phyloP scores from a whole-genome alignment of 495 filamentous ascomycete genomes.

The Massariosphaeria phaeospora region DNA sequence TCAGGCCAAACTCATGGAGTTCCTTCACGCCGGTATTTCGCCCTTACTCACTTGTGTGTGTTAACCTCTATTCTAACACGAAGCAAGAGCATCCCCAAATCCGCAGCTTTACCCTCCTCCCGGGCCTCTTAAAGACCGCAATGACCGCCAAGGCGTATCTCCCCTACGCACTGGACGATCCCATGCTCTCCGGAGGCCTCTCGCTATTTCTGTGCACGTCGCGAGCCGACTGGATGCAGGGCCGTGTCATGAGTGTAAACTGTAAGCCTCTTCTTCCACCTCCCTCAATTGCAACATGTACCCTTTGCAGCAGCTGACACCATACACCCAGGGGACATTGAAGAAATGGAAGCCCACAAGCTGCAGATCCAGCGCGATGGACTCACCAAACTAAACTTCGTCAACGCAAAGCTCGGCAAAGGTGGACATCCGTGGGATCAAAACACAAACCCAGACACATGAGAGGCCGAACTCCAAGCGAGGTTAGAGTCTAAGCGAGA shows the following conservation, averaged over 20 bases:
- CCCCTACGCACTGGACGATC: slow-evolving; percentile 37
- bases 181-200: slow-evolving; percentile 39
- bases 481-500: too few species aligned
- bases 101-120: slow-evolving; percentile 39
- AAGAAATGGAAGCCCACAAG: slow-evolving; percentile 42
- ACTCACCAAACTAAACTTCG: slow-evolving; percentile 35
- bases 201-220: slow-evolving; percentile 43
- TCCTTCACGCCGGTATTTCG: slow-evolving; percentile 30
- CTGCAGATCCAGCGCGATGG: slow-evolving; percentile 40
- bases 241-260: slow-evolving; percentile 41
- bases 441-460: too few species aligned
- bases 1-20: slow-evolving; percentile 33
- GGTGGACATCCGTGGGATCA: slow-evolving; percentile 9
- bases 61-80: neutral
- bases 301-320: neutral
- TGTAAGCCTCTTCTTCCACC: slow-evolving; percentile 22
- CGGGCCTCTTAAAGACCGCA: slow-evolving; percentile 38
- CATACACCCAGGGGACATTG: slow-evolving; percentile 38
- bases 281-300: neutral
- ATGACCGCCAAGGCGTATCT: slow-evolving; percentile 31
- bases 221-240: slow-evolving; percentile 34
- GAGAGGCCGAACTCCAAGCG: too few species aligned
- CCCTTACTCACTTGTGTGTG: too few species aligned
- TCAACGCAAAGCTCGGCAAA: slow-evolving; percentile 28
- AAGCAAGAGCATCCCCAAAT: slow-evolving; percentile 41